phyloP scores from a whole-genome alignment of 768 basidiomycete species.

The Suillus luteus region DNA sequence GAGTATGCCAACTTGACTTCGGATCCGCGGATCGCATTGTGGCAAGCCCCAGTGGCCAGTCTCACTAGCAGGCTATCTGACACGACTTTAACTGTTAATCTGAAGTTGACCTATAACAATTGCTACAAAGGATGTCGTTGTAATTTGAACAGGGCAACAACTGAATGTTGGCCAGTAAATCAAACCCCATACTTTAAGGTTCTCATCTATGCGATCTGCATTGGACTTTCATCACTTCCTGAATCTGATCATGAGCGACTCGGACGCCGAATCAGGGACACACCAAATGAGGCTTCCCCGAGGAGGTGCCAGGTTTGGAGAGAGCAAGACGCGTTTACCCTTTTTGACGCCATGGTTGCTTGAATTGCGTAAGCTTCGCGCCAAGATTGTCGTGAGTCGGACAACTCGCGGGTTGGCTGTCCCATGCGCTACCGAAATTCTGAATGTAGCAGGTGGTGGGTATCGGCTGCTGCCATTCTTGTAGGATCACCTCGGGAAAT shows the following conservation, averaged over 20 bases:
- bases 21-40: not conserved
- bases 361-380: constrained; percentile 40
- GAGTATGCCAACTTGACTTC: not conserved
- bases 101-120: not conserved
- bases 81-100: not conserved
- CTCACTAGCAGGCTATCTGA: not conserved
- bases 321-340: constrained; percentile 36
- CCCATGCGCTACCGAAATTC: constrained; percentile 11
- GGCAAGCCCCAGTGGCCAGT: too few species aligned
- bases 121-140: not conserved
- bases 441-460: constrained; percentile 10
- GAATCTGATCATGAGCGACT: not conserved
- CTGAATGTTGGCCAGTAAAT: not conserved
- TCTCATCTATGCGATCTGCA: too few species aligned
- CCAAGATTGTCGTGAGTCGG: constrained; percentile 32
- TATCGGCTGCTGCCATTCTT: constrained; percentile 17
- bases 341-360: not conserved
- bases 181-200: too few species aligned
- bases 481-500: constrained; percentile 41
- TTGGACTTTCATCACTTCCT: not conserved
- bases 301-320: constrained; percentile 38
- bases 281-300: constrained; percentile 31
- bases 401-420: constrained; percentile 36
- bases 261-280: constrained; percentile 14
- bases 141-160: not conserved